A percentile compares a stretch with the other conserved stretches of the same genome.
Conservation (phyloP, 495 filamentous ascomycete genomes). For the Trichoderma gamsii region DNA sequence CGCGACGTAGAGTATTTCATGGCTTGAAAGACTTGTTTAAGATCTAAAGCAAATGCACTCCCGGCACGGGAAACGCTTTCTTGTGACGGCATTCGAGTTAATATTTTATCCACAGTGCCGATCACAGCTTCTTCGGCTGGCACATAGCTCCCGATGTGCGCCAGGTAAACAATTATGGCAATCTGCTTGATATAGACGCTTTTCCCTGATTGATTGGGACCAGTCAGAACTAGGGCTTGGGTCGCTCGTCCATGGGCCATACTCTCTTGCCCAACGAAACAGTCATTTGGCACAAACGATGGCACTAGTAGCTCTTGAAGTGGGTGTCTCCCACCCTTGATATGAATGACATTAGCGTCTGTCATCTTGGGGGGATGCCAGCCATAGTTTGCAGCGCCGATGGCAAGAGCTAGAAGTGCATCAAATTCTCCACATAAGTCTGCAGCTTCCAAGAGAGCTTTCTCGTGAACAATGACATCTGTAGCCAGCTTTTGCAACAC, state of each 20-base stretch:
- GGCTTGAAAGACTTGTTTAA: conserved; percentile 79
- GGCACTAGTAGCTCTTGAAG: conserved; percentile 84
- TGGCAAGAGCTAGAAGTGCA: conserved; percentile 74
- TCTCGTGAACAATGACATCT: conserved; percentile 63
- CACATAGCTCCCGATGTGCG: conserved; percentile 89
- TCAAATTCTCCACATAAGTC: conserved; percentile 84
- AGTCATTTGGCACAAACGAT: conserved; percentile 82
- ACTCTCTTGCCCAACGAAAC: conserved; percentile 54
- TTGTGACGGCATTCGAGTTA: conserved; percentile 79
- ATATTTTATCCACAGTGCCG: conserved; percentile 86
- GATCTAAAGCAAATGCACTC: conserved; percentile 88
- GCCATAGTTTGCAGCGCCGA: conserved; percentile 69
- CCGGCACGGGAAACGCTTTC: conserved; percentile 82
- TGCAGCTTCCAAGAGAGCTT: conserved; percentile 58
- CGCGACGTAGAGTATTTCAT: conserved; percentile 70
- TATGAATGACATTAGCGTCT: conserved; percentile 63
- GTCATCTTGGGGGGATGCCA: conserved; percentile 67
- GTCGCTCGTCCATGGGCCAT: neutral
- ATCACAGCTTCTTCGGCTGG: conserved; percentile 73
- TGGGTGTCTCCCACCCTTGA: conserved; percentile 78
- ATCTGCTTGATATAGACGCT: conserved; percentile 94
- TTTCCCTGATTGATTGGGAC: conserved; percentile 94
- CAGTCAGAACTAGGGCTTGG: conserved; percentile 64
- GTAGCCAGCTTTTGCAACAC: conserved; percentile 75
- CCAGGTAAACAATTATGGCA: conserved; percentile 88